These are phyloP conservation scores for Cercospora sp. DNA, from an alignment of 2,329 filamentous ascomycete species.

Conservation along the genomic window DNA sequence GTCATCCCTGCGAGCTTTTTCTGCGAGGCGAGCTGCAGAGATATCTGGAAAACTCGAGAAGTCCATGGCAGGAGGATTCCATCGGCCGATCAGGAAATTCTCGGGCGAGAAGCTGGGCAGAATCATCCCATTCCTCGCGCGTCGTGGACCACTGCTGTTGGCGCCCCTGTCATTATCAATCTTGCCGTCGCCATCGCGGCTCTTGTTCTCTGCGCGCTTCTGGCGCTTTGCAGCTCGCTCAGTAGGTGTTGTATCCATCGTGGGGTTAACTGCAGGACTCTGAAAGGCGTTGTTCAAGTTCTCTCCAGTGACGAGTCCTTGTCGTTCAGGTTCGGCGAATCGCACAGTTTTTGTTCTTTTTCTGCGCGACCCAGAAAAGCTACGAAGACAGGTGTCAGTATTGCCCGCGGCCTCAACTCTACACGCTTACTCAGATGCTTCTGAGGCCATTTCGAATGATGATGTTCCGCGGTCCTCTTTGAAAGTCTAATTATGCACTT, in stretches of 20 bases:
- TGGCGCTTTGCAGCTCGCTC: slow-evolving; percentile 3
- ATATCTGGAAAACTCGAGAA: slow-evolving; percentile 2
- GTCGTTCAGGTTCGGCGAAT: background rate
- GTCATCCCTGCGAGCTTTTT: slow-evolving; percentile 19
- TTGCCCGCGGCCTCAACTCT: background rate
- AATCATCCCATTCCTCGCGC: slow-evolving; percentile 5
- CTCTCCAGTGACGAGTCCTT: background rate
- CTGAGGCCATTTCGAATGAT: background rate
- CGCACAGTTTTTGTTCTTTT: background rate
- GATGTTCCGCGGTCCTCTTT: background rate
- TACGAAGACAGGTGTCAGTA: background rate
- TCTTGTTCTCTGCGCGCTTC: background rate
- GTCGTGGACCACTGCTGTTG: background rate
- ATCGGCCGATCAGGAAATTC: slow-evolving; percentile 22
- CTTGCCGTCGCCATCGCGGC: background rate
- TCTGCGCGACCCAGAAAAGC: background rate
- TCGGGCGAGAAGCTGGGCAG: slow-evolving; percentile 5
- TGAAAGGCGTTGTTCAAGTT: background rate
- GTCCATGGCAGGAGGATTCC: slow-evolving; percentile 13
- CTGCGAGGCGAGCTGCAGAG: slow-evolving; percentile 8
- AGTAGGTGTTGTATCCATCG: background rate
- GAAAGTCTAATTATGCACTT: background rate
- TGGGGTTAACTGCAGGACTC: background rate
- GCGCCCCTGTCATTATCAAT: background rate
- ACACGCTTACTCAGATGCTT: background rate